Percentiles rank a stretch among this genome's conserved stretches.
phyloP scores from a whole-genome alignment of 2,329 filamentous ascomycete genomes.

The Xylaria sp. region DNA sequence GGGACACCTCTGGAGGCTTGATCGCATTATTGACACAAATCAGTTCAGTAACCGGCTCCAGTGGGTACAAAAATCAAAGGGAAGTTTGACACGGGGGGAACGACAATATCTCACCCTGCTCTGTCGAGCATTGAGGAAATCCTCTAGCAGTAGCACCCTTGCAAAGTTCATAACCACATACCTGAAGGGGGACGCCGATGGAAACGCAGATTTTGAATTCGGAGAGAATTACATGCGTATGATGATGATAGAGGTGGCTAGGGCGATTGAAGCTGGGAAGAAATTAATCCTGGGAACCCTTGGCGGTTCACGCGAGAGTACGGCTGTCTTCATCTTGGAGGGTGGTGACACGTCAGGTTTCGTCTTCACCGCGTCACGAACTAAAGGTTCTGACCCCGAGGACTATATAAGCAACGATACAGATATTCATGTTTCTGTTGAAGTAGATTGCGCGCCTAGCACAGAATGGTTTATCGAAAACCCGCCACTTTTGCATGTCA shows the following conservation, averaged over 20 bases:
- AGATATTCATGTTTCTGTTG: conserved; percentile 5
- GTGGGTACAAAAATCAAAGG: background rate
- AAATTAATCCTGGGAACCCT: conserved; percentile 5
- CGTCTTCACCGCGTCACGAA: conserved; percentile 1
- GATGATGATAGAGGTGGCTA: conserved; percentile 12
- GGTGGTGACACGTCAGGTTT: background rate
- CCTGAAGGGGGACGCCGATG: background rate
- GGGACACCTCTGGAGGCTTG: conserved; percentile 1
- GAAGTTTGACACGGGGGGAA: background rate
- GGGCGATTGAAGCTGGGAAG: conserved; percentile 2
- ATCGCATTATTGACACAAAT: background rate
- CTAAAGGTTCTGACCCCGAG: background rate
- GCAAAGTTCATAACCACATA: background rate
- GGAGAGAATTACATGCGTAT: conserved; percentile 13
- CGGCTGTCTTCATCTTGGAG: conserved; percentile 1
- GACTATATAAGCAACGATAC: background rate
- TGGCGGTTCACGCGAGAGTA: background rate
- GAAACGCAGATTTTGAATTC: background rate
- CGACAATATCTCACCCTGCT: background rate
- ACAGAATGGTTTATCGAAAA: background rate
- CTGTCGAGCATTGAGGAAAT: background rate
- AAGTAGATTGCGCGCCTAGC: background rate
- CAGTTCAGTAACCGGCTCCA: background rate
- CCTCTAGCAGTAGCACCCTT: background rate
- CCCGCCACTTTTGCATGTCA: conserved; percentile 5